Percentiles rank a stretch among this genome's conserved stretches.
phyloP scores from a whole-genome alignment of 1,284 basidiomycete genomes.

The Entoloma clypeatum region DNA sequence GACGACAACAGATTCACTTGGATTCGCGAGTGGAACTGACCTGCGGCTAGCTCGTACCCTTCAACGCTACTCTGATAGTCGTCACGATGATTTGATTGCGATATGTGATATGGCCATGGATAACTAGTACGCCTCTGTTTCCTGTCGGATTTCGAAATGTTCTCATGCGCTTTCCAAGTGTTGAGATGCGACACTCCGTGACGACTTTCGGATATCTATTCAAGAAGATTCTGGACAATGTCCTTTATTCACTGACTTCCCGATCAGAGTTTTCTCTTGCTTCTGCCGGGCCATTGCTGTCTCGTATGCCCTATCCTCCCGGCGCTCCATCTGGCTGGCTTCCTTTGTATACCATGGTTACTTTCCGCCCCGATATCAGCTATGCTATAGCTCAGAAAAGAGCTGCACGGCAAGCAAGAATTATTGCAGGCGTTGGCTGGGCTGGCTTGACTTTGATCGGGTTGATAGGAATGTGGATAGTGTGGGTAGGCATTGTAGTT shows the following conservation, averaged over 20 bases:
- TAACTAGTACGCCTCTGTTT: slow-evolving; percentile 76
- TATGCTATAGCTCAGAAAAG: slow-evolving; percentile 73
- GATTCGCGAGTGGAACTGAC: slow-evolving; percentile 45
- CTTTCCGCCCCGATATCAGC: slow-evolving; percentile 91
- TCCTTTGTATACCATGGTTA: slow-evolving; percentile 95
- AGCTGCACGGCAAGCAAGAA: slow-evolving; percentile 54
- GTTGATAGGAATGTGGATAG: slow-evolving; percentile 39
- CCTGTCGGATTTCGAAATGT: slow-evolving; percentile 16
- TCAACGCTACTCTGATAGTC: slow-evolving; percentile 70
- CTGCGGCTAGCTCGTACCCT: slow-evolving; percentile 64
- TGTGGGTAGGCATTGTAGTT: slow-evolving; percentile 30
- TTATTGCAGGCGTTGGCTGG: slow-evolving; percentile 44
- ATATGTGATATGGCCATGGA: slow-evolving; percentile 91
- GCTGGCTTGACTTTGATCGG: slow-evolving; percentile 44
- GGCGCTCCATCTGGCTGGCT: slow-evolving; percentile 74
- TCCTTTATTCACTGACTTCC: slow-evolving; percentile 63
- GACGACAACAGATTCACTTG: slow-evolving; percentile 26
- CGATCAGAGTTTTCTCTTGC: slow-evolving; percentile 40
- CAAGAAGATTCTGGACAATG: slow-evolving; percentile 77
- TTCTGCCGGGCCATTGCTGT: slow-evolving; percentile 38
- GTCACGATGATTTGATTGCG: slow-evolving; percentile 86
- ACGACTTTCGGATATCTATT: slow-evolving; percentile 79
- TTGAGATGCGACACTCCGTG: slow-evolving; percentile 93
- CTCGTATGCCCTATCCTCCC: slow-evolving; percentile 52
- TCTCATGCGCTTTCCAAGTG: slow-evolving; percentile 41